Evolutionary conservation across 23 red algal genomes (phyloP), one percentile per base, ranked within the genome.

Genomic region (Gracilaria vermiculophylla): DNA sequence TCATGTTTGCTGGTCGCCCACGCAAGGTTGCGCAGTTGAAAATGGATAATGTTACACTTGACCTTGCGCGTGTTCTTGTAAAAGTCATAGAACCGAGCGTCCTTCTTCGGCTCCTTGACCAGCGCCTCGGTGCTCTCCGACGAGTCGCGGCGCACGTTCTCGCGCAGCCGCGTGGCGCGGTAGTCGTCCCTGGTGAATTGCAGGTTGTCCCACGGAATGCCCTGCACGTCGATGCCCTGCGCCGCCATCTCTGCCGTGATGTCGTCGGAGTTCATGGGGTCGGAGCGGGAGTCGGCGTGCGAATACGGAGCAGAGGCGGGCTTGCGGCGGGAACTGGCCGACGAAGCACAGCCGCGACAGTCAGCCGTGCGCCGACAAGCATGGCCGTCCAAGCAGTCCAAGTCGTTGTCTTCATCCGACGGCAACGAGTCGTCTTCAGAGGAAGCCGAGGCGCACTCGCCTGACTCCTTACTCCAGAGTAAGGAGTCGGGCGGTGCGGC

Each of bases 1-100:
- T 92, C 84, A 48, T 94, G 83, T 51, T 92, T 82, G 80, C 67
- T 62, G 40, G 91, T 87, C 24, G 96, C 96, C 87, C 92, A 94
- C 36, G 94, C 85, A 62, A 98, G 80, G 72, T 98, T 92, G 11
- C 96, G 82, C 96, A 98, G 39, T 72, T 98, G 96, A 67, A 95
- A 98, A 62, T 98, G 96, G 20, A 88, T 71, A 76, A 98, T 85
- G 21, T 78, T 76, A 58, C 90, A 94, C 23, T 91, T 89, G 29
- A 98, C 96, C 62, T 78, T 76, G 23, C 96, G 61, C 1, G 96
- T 94, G 55, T 84, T 93, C 47, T 52, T 77, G 40, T 87, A 80
- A 41, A 98, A 92, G 78, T 82, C 78, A 51, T 90, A 92, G 45
- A 80, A 94, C 8, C 55, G 55, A 0, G 58, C 77, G 42, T 44